Percentiles rank a stretch among this genome's conserved stretches.
Conservation (phyloP, 1,284 basidiomycete species). For the Volvariella surrecta region DNA sequence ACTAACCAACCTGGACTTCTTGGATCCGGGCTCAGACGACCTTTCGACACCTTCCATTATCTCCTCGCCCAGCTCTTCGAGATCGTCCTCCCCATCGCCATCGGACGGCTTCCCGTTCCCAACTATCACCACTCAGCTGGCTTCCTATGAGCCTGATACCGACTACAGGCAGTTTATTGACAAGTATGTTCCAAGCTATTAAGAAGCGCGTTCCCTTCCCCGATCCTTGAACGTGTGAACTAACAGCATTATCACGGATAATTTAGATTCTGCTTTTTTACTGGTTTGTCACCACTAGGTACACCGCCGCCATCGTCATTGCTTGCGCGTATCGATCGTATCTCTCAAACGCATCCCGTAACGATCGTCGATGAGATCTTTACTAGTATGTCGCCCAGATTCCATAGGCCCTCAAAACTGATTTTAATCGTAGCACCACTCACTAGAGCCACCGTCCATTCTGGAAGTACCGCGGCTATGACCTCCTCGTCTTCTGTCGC, state of each 20-base stretch:
- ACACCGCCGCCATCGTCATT: no score
- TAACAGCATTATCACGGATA: no score
- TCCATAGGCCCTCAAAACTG: conserved; percentile 6
- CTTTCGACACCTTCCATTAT: conserved; percentile 47
- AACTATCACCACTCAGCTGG: background rate
- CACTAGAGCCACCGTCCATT: no score
- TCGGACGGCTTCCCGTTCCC: conserved; percentile 9
- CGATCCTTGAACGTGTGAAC: no score
- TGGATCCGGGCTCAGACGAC: conserved; percentile 32
- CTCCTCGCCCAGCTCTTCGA: conserved; percentile 30
- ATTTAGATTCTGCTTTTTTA: conserved; percentile 70
- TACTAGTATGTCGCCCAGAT: conserved; percentile 17
- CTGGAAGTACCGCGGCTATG: no score
- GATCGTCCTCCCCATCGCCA: conserved; percentile 24
- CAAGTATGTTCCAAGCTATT: conserved; percentile 34
- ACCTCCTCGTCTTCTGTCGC: no score
- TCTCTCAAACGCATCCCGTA: conserved; percentile 45
- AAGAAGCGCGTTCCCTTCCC: no score
- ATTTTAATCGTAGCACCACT: no score
- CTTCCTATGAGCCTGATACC: conserved; percentile 20
- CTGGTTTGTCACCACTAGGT: conserved; percentile 30
- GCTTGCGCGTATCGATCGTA: background rate
- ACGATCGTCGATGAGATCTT: conserved; percentile 47
- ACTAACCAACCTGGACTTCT: conserved; percentile 3
- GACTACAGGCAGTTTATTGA: conserved; percentile 56